Percentiles rank a stretch among this genome's conserved stretches.
These are phyloP conservation scores for Neonectria faginata DNA, from an alignment of 2,329 filamentous ascomycete species.

Conservation along the genomic window DNA sequence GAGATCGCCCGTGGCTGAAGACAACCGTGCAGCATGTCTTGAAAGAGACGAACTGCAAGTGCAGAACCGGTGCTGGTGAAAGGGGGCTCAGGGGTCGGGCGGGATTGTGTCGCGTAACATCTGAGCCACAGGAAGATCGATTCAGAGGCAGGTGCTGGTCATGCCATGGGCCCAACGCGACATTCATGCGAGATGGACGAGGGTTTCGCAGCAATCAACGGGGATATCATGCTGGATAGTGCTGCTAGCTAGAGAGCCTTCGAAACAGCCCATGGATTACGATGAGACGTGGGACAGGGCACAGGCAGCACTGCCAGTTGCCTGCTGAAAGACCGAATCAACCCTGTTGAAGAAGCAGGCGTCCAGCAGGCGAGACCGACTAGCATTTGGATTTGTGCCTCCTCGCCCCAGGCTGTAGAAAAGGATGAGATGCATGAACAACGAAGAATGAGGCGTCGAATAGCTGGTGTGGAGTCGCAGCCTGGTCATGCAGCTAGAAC, in stretches of 20 bases:
- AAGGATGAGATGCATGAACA: constrained; percentile 13
- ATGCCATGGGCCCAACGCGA: constrained; percentile 7
- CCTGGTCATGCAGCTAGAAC: constrained; percentile 28
- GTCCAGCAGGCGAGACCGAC: constrained; percentile 11
- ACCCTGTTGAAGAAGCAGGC: constrained; percentile 4
- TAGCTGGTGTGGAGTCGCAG: constrained; percentile 24
- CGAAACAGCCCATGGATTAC: constrained; percentile 8
- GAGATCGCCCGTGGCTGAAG: neutral
- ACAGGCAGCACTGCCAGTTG: neutral
- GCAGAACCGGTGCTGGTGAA: neutral
- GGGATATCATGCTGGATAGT: too few species aligned
- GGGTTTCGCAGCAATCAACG: neutral
- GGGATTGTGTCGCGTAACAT: constrained; percentile 8
- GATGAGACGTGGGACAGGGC: constrained; percentile 17
- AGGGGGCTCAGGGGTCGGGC: constrained; percentile 12
- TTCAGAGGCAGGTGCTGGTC: neutral
- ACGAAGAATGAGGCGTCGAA: constrained; percentile 10
- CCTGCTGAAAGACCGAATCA: too few species aligned
- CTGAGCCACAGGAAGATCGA: constrained; percentile 19
- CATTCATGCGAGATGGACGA: neutral
- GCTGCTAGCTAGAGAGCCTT: neutral
- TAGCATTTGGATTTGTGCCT: neutral
- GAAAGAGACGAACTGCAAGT: constrained; percentile 8
- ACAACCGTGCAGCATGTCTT: neutral
- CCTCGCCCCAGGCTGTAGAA: neutral